These are phyloP conservation scores for Litchi chinensis DNA, from an alignment of 345 rosid genomes.

Conservation along the genomic window DNA sequence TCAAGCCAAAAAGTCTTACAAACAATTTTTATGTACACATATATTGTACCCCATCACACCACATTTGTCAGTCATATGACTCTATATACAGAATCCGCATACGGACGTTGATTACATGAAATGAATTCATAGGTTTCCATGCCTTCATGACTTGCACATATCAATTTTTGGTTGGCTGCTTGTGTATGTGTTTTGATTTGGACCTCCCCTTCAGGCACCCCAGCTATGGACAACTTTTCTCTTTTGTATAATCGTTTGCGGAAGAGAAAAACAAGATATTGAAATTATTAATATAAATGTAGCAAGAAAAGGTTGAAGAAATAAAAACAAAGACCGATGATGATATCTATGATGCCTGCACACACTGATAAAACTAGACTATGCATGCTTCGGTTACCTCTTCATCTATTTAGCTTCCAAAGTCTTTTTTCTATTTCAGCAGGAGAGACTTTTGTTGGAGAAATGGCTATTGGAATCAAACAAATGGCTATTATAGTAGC, in stretches of 20 bases:
- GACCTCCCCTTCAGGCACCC: neutral
- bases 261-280: neutral
- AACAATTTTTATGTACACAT: neutral
- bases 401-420: neutral
- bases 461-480: slow-evolving; percentile 28
- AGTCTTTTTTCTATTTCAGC: neutral
- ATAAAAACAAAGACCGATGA: neutral
- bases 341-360: slow-evolving; percentile 18
- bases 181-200: neutral
- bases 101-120: neutral
- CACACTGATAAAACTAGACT: neutral
- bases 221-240: neutral
- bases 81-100: too few relatives aligned
- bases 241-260: neutral
- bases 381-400: neutral
- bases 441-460: neutral
- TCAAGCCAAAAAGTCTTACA: neutral
- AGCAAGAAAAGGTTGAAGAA: neutral
- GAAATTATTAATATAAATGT: neutral
- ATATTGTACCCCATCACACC: too few relatives aligned
- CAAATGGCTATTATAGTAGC: slow-evolving; percentile 17
- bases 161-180: neutral
- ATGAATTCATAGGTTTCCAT: neutral
- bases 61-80: too few relatives aligned
- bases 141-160: neutral